Evolutionary conservation across 495 filamentous ascomycete genomes (phyloP), one percentile per base, ranked within the genome.

Genomic region (Terfezia claveryi): DNA sequence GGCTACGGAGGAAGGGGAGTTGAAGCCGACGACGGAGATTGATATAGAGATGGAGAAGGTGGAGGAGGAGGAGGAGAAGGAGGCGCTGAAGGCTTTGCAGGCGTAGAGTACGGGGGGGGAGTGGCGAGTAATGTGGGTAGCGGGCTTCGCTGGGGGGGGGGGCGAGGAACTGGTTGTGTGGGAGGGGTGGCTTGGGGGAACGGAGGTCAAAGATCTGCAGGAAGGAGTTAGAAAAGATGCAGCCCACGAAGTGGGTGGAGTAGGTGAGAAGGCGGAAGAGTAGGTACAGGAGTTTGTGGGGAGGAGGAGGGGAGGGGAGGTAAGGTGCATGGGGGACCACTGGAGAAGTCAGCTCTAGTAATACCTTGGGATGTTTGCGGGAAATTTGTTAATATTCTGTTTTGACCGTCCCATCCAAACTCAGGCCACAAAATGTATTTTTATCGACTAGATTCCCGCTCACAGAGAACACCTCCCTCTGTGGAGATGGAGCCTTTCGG

Each of bases 401-500:
- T 20, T 20, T 20, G 20, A 20, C 20, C 8, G 83, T 89, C 52
- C 89, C 89, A 64, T 96, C 91, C 91, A 92, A 98, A 23, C 82
- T 88, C 54, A 76, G 80, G 14, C 85, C 87, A 55, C 83, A 77
- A 64, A 98, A 96, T 6, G 78, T 80, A 60, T 87, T 81, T 64
- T 96, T 98, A 14, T 81, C 74, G 36, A 91, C 74, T 7, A 87
- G 78, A 62, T 92, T 94, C 91, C 91, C 96, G 62, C 78, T 73
- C 8, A 93, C 83, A 38, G 84, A 82, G 68, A 94, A 94, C 5
- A 88, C 80, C 66, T 98, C 91, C 37, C 88, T 78, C 53, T 78
- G 81, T 20, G 20, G 20, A 20, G 20, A 20, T 20, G 20, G 20
- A 20, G 20, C 20, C 2, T 20, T 20, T 2, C 1, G 20, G 2